These are phyloP conservation scores for Fragilaria radians DNA, from an alignment of 108 stramenopile species.

Conservation along the genomic window DNA sequence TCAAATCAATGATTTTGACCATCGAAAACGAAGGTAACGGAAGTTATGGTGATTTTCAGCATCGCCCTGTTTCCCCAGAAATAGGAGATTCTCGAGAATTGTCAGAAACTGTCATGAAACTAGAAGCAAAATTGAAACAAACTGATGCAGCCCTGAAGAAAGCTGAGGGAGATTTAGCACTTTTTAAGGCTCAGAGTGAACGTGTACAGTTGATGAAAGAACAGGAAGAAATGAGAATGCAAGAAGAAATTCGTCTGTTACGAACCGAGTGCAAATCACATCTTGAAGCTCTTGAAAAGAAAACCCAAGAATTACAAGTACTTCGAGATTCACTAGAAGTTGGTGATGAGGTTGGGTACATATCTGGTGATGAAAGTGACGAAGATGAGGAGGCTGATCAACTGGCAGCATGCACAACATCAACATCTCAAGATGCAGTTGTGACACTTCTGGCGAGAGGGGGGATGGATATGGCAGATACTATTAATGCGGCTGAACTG, in stretches of 20 bases:
- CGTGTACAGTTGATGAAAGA: slow-evolving; percentile 14
- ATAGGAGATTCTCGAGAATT: neutral
- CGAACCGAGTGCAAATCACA: slow-evolving; percentile 29
- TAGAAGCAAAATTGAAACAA: slow-evolving; percentile 20
- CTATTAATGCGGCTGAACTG: slow-evolving; percentile 2
- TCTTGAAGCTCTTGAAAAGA: slow-evolving; percentile 41
- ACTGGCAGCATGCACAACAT: neutral
- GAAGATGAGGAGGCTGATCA: slow-evolving; percentile 27
- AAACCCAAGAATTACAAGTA: slow-evolving; percentile 43
- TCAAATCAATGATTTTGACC: slow-evolving; percentile 9
- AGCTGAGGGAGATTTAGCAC: slow-evolving; percentile 22
- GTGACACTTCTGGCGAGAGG: slow-evolving; percentile 13
- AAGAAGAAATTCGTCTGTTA: slow-evolving; percentile 24
- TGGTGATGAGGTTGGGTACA: slow-evolving; percentile 37
- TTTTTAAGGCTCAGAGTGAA: neutral
- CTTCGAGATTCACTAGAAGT: slow-evolving; percentile 42
- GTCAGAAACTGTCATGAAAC: slow-evolving; percentile 16
- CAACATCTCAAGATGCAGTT: slow-evolving; percentile 9
- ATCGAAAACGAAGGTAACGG: neutral
- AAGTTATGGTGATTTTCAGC: neutral
- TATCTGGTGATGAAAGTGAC: slow-evolving; percentile 49
- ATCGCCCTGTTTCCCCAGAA: neutral
- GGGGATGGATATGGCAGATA: neutral
- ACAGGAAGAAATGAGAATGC: slow-evolving; percentile 18
- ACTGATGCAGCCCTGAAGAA: slow-evolving; percentile 15